These are phyloP conservation scores for Phytophthora brassicae DNA, from an alignment of 352 stramenopile genomes.

Conservation along the genomic window DNA sequence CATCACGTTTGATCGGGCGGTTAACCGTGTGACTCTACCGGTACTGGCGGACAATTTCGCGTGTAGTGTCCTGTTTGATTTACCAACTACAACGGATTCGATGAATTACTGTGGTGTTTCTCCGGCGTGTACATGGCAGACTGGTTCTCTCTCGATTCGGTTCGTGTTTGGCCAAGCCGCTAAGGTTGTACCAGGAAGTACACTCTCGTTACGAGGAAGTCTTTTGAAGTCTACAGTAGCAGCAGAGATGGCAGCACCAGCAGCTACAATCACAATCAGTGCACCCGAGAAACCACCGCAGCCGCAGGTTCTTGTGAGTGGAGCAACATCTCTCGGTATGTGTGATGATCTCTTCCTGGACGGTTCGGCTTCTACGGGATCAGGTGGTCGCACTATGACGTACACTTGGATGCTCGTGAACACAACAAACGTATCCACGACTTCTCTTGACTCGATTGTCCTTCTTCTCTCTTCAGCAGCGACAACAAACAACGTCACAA, in stretches of 20 bases:
- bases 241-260: constrained; percentile 40
- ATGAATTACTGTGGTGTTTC: constrained; percentile 42
- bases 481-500: constrained; percentile 37
- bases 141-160: constrained; percentile 39
- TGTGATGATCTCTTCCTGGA: constrained; percentile 68
- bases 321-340: constrained; percentile 48
- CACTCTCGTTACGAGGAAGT: constrained; percentile 38
- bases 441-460: constrained; percentile 23
- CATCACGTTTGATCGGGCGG: constrained; percentile 49
- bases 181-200: constrained; percentile 43
- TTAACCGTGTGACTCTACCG: constrained; percentile 35
- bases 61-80: constrained; percentile 59
- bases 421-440: constrained; percentile 16
- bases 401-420: constrained; percentile 52
- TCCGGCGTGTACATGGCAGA: constrained; percentile 52
- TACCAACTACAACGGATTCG: constrained; percentile 27
- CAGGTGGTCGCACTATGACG: constrained; percentile 53
- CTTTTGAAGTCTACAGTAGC: constrained; percentile 53
- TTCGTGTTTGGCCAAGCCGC: constrained; percentile 51
- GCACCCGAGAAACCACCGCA: constrained; percentile 44
- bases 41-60: constrained; percentile 38
- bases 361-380: constrained; percentile 51
- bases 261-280: constrained; percentile 32
- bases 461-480: constrained; percentile 29
- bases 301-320: constrained; percentile 46